A percentile compares a stretch with the other conserved stretches of the same genome.
Evolutionary conservation across 176 grass and related monocot species (phyloP).

Genomic region (Otatea glauca): DNA sequence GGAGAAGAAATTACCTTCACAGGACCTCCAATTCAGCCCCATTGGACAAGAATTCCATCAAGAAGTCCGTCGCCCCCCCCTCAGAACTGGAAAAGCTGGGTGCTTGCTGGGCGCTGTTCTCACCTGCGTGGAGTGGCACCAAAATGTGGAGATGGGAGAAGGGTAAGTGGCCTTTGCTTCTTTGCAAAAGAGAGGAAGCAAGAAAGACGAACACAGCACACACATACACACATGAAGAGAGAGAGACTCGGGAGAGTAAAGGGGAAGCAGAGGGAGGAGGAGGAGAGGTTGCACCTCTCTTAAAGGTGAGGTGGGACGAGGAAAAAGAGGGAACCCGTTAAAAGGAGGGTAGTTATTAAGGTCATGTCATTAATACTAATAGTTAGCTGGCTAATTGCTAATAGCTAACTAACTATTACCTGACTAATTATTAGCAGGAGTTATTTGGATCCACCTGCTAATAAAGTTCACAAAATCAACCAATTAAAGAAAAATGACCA

Average conservation of each 20-base stretch:
- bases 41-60: slow-evolving; percentile 35
- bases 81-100: slow-evolving; percentile 18
- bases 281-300: slow-evolving; percentile 36
- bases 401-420: too few relatives aligned
- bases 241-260: slow-evolving; percentile 49
- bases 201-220: slow-evolving; percentile 46
- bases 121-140: slow-evolving; percentile 39
- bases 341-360: slow-evolving; percentile 47
- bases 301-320: slow-evolving; percentile 46
- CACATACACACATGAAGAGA: slow-evolving; percentile 56
- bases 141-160: slow-evolving; percentile 41
- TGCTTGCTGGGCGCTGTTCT: not conserved
- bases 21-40: slow-evolving; percentile 41
- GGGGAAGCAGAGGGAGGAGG: slow-evolving; percentile 44
- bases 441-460: too few relatives aligned
- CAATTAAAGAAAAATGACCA: too few relatives aligned
- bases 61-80: not conserved
- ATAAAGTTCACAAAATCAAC: too few relatives aligned
- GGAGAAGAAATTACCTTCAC: slow-evolving; percentile 40
- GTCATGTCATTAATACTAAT: too few relatives aligned
- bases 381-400: too few relatives aligned
- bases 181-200: slow-evolving; percentile 38
- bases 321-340: slow-evolving; percentile 49
- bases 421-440: too few relatives aligned
- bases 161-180: slow-evolving; percentile 49